Base-by-base conservation (phyloP, 192 early-diverging fungal species). In the Coemansia sp. region DNA sequence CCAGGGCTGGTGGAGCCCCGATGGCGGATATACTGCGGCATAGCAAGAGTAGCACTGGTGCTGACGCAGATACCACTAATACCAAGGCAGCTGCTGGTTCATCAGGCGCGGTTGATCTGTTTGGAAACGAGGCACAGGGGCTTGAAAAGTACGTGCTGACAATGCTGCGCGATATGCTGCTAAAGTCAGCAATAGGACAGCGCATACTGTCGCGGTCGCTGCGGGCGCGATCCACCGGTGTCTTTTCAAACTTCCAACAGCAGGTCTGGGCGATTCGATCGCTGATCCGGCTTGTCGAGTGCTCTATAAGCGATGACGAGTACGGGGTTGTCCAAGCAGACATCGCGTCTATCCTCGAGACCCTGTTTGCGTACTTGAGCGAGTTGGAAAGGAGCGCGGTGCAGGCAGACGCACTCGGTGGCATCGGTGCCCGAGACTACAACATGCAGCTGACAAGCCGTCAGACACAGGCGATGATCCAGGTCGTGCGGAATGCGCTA, bases 101-200 rank as follows among this genome's bases (percentile, higher is more conserved):
- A 44, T 36, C 62, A 14, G 23, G 31, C 1, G 17, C 68, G 2
- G 31, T 54, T 11, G 67, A 73, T 10, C 45, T 79, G 60, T 79
- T 79, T 67, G 70, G 67, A 1, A 57, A 61, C 40, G 76, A 81
- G 47, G 68, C 78, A 1, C 72, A 81, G 60, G 78, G 78, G 4
- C 68, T 81, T 4, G 78, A 81, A 57, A 75, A 74, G 62, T 81
- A 81, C 52, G 68, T 75, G 31, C 60, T 81, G 27, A 75, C 71
- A 6, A 22, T 29, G 61, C 50, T 81, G 59, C 65, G 68, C 6
- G 73, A 81, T 23, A 65, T 52, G 57, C 65, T 81, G 41, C 14
- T 75, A 36, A 72, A 62, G 50, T 81, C 78, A 31, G 25, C 54
- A 20, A 29, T 75, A 17, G 78, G 78, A 7, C 64, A 74, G 52